Base-by-base conservation (phyloP, 495 filamentous ascomycete genomes). In the Aspergillus kassunensis region DNA sequence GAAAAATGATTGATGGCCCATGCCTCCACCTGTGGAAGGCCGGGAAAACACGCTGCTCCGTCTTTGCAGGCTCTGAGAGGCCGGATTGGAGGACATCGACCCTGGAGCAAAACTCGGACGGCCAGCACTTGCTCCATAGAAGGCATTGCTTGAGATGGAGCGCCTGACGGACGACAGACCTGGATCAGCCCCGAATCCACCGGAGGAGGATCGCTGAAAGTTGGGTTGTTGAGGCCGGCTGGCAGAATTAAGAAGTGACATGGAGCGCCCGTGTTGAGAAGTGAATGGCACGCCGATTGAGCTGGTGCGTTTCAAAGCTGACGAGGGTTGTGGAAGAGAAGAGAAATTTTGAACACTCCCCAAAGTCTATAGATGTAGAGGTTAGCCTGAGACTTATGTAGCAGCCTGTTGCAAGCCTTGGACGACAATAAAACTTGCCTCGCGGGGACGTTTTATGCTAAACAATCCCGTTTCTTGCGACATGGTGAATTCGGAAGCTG, bases 261-360 rank as follows among this genome's bases (percentile, higher is more conserved):
- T 90, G 39, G 88, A 88, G 56, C 91, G 88, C 47, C 75, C 81
- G 67, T 91, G 82, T 66, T 83, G 83, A 30, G 80, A 75, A n/a
- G 82, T 80, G 66, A 78, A 82, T 30, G 79, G 78, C 34, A 79
- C 81, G 46, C 83, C 83, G 40, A 85, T 85, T n/a, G 89, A 91
- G 59, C 83, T 95, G 7, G 89, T 88, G 64, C 93, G 89, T 71
- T 97, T 97, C 75, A 97, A 79, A 20, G 93, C 89, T n/a, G 93
- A 97, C n/a, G 86, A 75, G 5, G 91, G 90, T 67, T 90, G 88
- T 5, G 91, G 91, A 48, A 96, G 87, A n/a, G 81, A 75, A 33
- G 86, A 84, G 61, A 86, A 92, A 67, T 83, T 80, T 62, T 83
- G 88, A 61, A 91, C 78, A 59, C 81, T 80, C 55, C 83, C 89